These are phyloP conservation scores for Ganoderma meredithae DNA, from an alignment of 1,284 basidiomycete genomes.

Conservation along the genomic window DNA sequence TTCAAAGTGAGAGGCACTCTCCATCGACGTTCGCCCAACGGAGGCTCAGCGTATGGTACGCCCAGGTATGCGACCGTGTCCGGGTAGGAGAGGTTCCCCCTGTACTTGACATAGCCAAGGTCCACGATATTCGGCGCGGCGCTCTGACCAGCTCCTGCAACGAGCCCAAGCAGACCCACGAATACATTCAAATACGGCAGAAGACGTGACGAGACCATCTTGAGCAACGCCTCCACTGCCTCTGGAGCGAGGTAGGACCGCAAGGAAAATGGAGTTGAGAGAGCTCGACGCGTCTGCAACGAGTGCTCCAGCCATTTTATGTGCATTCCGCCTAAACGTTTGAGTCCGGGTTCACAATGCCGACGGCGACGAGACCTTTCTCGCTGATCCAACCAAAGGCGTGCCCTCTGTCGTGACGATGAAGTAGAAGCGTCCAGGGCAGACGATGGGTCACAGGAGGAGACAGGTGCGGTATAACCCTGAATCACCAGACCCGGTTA, in stretches of 20 bases:
- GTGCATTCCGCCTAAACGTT: neutral
- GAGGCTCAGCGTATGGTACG: conserved; percentile 54
- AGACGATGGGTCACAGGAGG: conserved; percentile 27
- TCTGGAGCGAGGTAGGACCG: too few relatives aligned
- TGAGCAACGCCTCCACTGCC: neutral
- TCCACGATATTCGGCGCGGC: conserved; percentile 35
- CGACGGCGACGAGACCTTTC: neutral
- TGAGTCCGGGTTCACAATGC: neutral
- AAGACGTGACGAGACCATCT: conserved; percentile 9
- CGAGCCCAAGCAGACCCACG: neutral
- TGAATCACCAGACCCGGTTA: conserved; percentile 13
- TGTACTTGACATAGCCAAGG: conserved; percentile 46
- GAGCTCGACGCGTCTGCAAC: neutral
- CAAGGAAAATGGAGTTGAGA: neutral
- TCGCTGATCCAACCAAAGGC: neutral
- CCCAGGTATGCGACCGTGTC: conserved; percentile 64
- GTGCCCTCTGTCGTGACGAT: neutral
- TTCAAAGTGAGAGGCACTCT: conserved; percentile 46
- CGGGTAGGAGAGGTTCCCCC: conserved; percentile 57
- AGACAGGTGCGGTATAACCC: conserved; percentile 5
- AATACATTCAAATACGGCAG: conserved; percentile 1
- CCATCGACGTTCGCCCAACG: conserved; percentile 47
- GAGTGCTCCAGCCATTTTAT: neutral
- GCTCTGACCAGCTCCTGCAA: neutral
- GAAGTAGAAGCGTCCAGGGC: conserved; percentile 1